phyloP scores from a whole-genome alignment of 2,329 filamentous ascomycete genomes.

The Diaporthe ilicicola region DNA sequence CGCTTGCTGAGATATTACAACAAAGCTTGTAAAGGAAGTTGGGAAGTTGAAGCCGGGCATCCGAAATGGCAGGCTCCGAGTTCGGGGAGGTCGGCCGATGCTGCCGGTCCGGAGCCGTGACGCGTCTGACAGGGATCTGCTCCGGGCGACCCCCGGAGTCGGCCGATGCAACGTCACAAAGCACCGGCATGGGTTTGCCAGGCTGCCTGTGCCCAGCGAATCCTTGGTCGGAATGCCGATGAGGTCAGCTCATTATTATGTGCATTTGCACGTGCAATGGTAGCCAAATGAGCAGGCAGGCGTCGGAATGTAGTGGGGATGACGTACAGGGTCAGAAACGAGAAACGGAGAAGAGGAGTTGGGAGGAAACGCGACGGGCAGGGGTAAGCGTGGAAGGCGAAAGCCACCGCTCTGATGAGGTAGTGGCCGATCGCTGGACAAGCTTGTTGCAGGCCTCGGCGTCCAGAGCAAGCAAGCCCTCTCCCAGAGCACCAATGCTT shows the following conservation, averaged over 20 bases:
- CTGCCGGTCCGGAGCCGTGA: constrained; percentile 22
- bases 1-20: neutral
- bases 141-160: constrained; percentile 1
- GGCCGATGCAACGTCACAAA: neutral
- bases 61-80: neutral
- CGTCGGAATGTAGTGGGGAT: neutral
- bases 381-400: constrained; percentile 25
- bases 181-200: neutral
- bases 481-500: neutral
- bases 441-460: neutral
- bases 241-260: neutral
- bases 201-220: neutral
- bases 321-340: neutral
- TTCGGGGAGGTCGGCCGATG: constrained; percentile 15
- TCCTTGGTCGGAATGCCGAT: neutral
- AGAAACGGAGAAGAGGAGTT: neutral
- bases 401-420: constrained; percentile 11
- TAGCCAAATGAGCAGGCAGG: no score
- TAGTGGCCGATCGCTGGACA: neutral
- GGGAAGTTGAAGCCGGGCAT: neutral
- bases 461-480: neutral
- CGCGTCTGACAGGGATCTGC: constrained; percentile 5
- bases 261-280: no score
- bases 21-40: neutral
- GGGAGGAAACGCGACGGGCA: constrained; percentile 24